Evolutionary conservation across 192 early-diverging fungal species (phyloP).

Genomic region (Pilaira anomala): DNA sequence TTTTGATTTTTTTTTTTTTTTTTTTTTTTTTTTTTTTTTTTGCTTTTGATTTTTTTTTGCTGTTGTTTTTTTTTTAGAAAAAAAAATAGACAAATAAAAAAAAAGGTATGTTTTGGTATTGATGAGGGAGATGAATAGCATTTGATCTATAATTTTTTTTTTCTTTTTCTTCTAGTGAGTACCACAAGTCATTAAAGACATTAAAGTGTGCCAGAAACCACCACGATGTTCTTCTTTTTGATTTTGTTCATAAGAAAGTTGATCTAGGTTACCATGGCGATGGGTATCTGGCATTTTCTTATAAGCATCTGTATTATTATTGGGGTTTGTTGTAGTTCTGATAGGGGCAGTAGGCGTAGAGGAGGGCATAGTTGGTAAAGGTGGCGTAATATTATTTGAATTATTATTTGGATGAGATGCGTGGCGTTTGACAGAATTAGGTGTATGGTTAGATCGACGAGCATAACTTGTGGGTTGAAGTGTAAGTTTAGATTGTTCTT

Average conservation of each 20-base stretch:
- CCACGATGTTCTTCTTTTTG: not conserved
- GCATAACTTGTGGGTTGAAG: constrained; percentile 5
- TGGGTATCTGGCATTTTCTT: constrained; percentile 15
- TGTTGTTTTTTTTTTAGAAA: not conserved
- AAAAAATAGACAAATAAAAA: not conserved
- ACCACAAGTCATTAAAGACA: constrained; percentile 22
- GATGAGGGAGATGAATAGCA: not conserved
- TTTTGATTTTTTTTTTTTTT: not conserved
- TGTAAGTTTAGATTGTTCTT: constrained; percentile 5
- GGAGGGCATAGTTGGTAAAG: constrained; percentile 7
- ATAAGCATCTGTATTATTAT: not conserved
- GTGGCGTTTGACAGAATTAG: constrained; percentile 14
- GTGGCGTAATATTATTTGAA: not conserved
- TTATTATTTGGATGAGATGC: constrained; percentile 13
- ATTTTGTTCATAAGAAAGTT: not conserved
- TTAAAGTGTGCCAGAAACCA: constrained; percentile 15
- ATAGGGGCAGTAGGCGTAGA: not conserved
- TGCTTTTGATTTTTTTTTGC: not conserved
- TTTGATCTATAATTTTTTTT: not conserved
- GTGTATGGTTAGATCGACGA: constrained; percentile 1
- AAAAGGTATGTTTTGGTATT: not conserved
- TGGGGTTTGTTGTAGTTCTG: too few species aligned
- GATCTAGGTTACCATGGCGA: constrained; percentile 1
- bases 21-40: constrained; percentile 7
- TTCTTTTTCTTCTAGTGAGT: constrained; percentile 13